These are phyloP conservation scores for Ambrosia trifida DNA, from an alignment of 129 eudicot genomes.

Conservation along the genomic window DNA sequence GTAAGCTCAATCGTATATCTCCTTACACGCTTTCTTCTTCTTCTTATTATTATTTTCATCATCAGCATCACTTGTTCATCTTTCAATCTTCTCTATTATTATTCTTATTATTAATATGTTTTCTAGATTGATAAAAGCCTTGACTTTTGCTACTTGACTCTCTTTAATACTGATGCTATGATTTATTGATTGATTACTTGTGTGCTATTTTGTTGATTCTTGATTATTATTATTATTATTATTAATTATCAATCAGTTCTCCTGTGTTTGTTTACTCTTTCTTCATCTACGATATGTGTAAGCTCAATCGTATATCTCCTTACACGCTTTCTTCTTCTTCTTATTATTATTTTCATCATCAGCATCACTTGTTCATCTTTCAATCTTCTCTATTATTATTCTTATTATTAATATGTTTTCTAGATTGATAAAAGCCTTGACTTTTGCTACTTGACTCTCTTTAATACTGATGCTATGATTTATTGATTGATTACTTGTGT, in stretches of 20 bases:
- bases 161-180: no score
- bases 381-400: neutral
- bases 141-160: neutral
- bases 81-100: neutral
- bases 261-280: neutral
- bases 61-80: neutral
- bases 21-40: neutral
- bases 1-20: conserved; percentile 15
- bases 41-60: neutral
- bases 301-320: neutral
- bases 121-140: neutral
- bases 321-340: neutral
- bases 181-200: neutral
- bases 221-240: no score
- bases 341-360: neutral
- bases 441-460: neutral
- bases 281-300: conserved; percentile 21
- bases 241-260: neutral
- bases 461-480: no score
- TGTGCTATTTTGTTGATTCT: no score
- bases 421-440: neutral
- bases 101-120: neutral
- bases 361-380: neutral
- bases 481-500: neutral
- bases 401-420: neutral